These are phyloP conservation scores for Favolaschia claudopus DNA, from an alignment of 768 basidiomycete genomes.

Conservation along the genomic window DNA sequence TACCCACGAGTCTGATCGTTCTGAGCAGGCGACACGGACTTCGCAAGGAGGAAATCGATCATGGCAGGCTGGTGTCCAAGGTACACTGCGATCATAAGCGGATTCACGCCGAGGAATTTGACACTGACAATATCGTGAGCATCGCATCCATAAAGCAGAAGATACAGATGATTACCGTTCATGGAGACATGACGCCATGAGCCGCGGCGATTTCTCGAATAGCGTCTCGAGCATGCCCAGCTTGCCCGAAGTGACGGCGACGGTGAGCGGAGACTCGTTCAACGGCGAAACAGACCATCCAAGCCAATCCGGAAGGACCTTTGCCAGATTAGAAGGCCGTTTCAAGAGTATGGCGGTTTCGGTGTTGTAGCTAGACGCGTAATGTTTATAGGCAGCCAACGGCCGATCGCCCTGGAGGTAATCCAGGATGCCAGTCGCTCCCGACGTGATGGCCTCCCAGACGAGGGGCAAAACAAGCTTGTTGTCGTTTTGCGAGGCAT, in stretches of 20 bases:
- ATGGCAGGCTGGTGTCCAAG: constrained; percentile 36
- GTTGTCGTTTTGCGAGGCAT: constrained; percentile 34
- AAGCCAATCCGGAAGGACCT: constrained; percentile 53
- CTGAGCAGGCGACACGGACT: constrained; percentile 52
- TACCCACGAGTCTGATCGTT: constrained; percentile 53
- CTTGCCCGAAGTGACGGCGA: constrained; percentile 47
- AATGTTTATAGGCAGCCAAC: constrained; percentile 58
- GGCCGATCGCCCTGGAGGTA: constrained; percentile 58
- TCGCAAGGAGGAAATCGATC: constrained; percentile 59
- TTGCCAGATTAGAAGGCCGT: constrained; percentile 46
- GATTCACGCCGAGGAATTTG: constrained; percentile 55
- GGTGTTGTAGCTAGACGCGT: constrained; percentile 50
- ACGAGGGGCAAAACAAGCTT: constrained; percentile 38
- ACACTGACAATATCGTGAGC: constrained; percentile 39
- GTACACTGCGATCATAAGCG: constrained; percentile 51
- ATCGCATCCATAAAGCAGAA: neutral
- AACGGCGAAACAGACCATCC: constrained; percentile 56
- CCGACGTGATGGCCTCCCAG: constrained; percentile 50
- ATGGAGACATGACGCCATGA: constrained; percentile 52
- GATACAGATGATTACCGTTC: constrained; percentile 44
- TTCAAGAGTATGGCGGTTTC: constrained; percentile 52
- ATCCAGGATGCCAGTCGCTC: constrained; percentile 47
- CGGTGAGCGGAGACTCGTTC: constrained; percentile 61
- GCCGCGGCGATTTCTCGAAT: constrained; percentile 48
- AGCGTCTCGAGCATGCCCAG: constrained; percentile 52